phyloP scores from a whole-genome alignment of 352 stramenopile species.

The Blastocystis sp. region DNA sequence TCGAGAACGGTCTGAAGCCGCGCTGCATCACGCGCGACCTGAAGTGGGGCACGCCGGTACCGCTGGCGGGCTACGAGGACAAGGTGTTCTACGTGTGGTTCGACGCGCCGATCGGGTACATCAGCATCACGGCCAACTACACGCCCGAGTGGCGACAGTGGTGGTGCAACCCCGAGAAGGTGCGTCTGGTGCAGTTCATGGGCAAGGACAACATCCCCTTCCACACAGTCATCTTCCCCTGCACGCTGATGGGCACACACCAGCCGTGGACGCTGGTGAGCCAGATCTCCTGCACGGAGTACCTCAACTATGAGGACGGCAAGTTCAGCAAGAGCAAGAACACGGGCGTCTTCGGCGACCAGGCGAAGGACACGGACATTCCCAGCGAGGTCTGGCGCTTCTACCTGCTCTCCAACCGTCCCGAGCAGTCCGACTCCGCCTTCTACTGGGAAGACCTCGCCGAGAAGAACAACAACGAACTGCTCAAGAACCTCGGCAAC shows the following conservation, averaged over 20 bases:
- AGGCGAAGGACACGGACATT: constrained; percentile 59
- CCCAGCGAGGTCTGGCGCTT: constrained; percentile 58
- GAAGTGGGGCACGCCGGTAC: constrained; percentile 59
- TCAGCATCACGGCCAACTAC: constrained; percentile 87
- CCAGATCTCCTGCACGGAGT: constrained; percentile 58
- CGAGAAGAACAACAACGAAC: constrained; percentile 59
- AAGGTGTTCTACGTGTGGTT: constrained; percentile 97
- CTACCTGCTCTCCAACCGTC: constrained; percentile 57
- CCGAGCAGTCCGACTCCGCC: constrained; percentile 55
- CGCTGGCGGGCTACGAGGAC: constrained; percentile 40
- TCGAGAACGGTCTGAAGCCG: constrained; percentile 72
- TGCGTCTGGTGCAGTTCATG: constrained; percentile 75
- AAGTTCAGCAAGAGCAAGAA: constrained; percentile 58
- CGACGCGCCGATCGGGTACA: constrained; percentile 85
- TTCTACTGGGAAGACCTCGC: constrained; percentile 59
- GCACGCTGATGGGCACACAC: constrained; percentile 89
- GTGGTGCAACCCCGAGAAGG: constrained; percentile 58
- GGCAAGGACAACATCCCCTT: constrained; percentile 99
- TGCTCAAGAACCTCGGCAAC: constrained; percentile 59
- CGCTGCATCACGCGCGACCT: constrained; percentile 70
- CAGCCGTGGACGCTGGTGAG: constrained; percentile 66
- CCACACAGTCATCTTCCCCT: constrained; percentile 99
- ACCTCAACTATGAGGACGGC: constrained; percentile 59
- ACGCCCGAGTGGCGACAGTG: constrained; percentile 67
- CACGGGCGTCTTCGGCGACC: constrained; percentile 58